These are phyloP conservation scores for Harringtonia lauricola DNA, from an alignment of 2,329 filamentous ascomycete species.

Conservation along the genomic window DNA sequence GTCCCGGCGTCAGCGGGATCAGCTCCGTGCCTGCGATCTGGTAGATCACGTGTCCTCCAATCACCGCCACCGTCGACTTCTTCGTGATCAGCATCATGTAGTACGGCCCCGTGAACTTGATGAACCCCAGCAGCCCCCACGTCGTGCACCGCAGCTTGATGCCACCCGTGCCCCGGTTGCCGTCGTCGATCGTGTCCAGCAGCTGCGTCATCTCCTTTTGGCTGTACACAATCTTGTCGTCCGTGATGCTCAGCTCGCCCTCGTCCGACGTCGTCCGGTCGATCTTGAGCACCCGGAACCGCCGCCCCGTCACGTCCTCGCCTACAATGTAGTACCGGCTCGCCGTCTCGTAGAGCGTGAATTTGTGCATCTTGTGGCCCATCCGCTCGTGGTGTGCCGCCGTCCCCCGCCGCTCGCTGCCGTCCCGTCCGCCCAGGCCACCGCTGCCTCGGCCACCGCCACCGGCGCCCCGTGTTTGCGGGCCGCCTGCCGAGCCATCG, in stretches of 20 bases:
- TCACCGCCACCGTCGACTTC: constrained; percentile 88
- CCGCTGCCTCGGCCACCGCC: not conserved
- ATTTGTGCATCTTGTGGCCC: constrained; percentile 76
- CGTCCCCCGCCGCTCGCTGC: not conserved
- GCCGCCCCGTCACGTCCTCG: constrained; percentile 77
- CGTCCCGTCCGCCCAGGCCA: not conserved
- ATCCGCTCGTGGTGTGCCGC: constrained; percentile 19
- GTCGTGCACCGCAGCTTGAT: constrained; percentile 81
- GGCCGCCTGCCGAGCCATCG: constrained; percentile 2
- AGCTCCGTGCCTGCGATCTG: constrained; percentile 91
- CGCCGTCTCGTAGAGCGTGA: constrained; percentile 93
- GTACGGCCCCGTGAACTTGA: constrained; percentile 88
- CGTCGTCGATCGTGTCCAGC: constrained; percentile 89
- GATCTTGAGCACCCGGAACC: constrained; percentile 88
- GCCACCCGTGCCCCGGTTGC: constrained; percentile 82
- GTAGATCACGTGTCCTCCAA: constrained; percentile 92
- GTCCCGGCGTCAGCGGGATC: constrained; percentile 70
- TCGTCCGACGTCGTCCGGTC: constrained; percentile 74
- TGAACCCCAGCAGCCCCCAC: constrained; percentile 92
- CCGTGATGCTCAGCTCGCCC: constrained; percentile 72
- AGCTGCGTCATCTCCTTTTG: constrained; percentile 87
- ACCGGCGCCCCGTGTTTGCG: constrained; percentile 16
- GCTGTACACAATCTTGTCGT: constrained; percentile 91
- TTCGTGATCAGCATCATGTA: constrained; percentile 98
- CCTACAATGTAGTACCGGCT: constrained; percentile 91